These are phyloP conservation scores for Blastocrithidia nonstop DNA, from an alignment of 208 protist genomes.

Conservation along the genomic window DNA sequence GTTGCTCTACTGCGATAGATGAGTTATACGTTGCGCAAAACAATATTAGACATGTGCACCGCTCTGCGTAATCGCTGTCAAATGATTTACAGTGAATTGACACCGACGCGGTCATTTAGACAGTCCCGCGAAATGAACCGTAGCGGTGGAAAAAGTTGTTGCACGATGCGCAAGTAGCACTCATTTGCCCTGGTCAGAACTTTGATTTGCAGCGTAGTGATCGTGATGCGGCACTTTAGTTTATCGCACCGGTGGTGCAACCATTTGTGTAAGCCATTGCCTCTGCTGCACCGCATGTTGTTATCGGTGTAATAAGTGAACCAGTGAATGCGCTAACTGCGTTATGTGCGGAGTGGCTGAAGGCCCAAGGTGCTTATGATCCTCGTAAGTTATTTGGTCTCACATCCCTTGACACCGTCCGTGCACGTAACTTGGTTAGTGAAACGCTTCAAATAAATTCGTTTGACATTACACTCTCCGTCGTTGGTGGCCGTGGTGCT, in stretches of 20 bases:
- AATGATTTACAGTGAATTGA: no score
- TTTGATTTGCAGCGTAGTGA: constrained; percentile 84
- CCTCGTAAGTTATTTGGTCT: constrained; percentile 83
- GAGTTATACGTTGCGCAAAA: constrained; percentile 35
- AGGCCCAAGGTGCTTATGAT: constrained; percentile 54
- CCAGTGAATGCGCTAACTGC: constrained; percentile 90
- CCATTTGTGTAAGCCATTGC: constrained; percentile 61
- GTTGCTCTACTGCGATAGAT: no score
- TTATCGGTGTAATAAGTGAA: constrained; percentile 80
- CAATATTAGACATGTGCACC: no score
- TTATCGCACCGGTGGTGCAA: constrained; percentile 53
- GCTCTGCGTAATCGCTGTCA: no score
- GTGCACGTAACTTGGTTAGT: constrained; percentile 43
- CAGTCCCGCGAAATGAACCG: no score
- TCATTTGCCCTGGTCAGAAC: constrained; percentile 79
- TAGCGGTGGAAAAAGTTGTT: no score
- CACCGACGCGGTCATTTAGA: no score
- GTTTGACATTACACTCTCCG: constrained; percentile 71
- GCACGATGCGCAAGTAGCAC: constrained; percentile 61
- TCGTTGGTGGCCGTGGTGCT: constrained; percentile 90
- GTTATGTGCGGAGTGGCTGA: constrained; percentile 77
- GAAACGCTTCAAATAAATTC: constrained; percentile 45
- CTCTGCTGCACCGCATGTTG: constrained; percentile 45
- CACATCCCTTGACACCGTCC: constrained; percentile 85
- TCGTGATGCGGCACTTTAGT: constrained; percentile 76